Base-by-base conservation (phyloP, 371 early-diverging fungal genomes). In the Choanephora cucurbitarum region DNA sequence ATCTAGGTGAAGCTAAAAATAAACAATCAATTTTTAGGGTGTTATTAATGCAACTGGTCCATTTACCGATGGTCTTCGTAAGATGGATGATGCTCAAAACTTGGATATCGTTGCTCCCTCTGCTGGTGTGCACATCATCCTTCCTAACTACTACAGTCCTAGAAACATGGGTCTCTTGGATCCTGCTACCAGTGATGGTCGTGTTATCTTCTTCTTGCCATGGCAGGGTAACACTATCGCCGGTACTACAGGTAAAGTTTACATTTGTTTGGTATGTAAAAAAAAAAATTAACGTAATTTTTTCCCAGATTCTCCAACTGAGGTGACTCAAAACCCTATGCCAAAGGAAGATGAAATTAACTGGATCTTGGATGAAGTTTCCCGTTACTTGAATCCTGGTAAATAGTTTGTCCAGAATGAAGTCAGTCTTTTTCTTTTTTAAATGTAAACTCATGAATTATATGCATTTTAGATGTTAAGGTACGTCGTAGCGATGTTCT, bases 171-270 rank as follows among this genome's bases (percentile, higher is more conserved):
- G 99, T 42, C 75, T 99, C 56, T 67, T 99, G 46, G 98, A 99
- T 75, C 98, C 99, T 13, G 83, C 86, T n/a, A 99, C 99, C 4
- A 89, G 87, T 58, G 99, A 99, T 79, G 97, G 97, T 15, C 90
- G 99, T 67, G 97, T 99, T 32, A 91, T 99, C 53, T 99, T 99
- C 87, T 94, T 99, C 72, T 69, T 99, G 60, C 99, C 99, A 8
- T 99, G 99, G 99, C 91, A 96, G 72, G 97, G 96, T 32, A 91
- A 91, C 72, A 88, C 91, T 31, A 91, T 99, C 67, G 99, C 96
- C n/a, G 99, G 99, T 34, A 97, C 98, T 19, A 99, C 99, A 18
- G 77, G 77, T 77, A 72, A 51, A 46, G 31, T 40, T 13, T 37
- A 11, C 31, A 13, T 37, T 2, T 37, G 3, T 37, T 37, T 37